These are phyloP conservation scores for Podospora comata DNA, from an alignment of 495 filamentous ascomycete species.

Conservation along the genomic window DNA sequence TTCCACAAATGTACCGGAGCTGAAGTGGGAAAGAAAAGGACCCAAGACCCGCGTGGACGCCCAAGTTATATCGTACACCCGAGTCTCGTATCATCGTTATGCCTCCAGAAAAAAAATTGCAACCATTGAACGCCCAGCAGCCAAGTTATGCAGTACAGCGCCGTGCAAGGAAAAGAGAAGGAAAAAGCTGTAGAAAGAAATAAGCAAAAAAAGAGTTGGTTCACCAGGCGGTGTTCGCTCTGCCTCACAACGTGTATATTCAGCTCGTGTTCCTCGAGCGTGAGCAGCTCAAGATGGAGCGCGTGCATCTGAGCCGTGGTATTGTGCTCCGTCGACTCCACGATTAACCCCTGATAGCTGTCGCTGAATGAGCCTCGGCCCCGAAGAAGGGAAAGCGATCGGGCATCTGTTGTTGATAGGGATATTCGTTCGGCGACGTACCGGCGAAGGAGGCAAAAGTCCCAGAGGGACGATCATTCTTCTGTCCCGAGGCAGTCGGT, in stretches of 20 bases:
- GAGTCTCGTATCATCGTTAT: not conserved
- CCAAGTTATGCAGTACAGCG: constrained; percentile 17
- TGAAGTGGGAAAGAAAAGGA: not conserved
- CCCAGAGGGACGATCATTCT: constrained; percentile 25
- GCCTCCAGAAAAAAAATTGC: not conserved
- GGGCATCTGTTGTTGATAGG: constrained; percentile 38
- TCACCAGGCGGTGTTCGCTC: not conserved
- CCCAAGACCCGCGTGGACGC: not conserved
- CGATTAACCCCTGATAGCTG: constrained; percentile 34
- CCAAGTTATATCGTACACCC: not conserved
- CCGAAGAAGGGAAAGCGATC: constrained; percentile 41
- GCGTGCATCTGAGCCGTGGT: not conserved
- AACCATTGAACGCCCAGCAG: constrained; percentile 20
- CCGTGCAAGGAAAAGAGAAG: constrained; percentile 8
- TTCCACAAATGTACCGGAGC: constrained; percentile 7
- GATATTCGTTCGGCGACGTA: constrained; percentile 40
- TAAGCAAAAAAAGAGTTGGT: not conserved
- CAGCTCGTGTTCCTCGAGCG: not conserved
- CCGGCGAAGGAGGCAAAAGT: constrained; percentile 35
- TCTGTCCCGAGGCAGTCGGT: constrained; percentile 17
- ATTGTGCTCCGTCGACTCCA: not conserved
- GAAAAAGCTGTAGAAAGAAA: not conserved
- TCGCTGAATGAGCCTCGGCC: constrained; percentile 38
- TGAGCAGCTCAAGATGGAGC: not conserved
- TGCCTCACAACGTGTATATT: constrained; percentile 10